Conservation (phyloP, 768 basidiomycete genomes). For the Podaxis sp. region DNA sequence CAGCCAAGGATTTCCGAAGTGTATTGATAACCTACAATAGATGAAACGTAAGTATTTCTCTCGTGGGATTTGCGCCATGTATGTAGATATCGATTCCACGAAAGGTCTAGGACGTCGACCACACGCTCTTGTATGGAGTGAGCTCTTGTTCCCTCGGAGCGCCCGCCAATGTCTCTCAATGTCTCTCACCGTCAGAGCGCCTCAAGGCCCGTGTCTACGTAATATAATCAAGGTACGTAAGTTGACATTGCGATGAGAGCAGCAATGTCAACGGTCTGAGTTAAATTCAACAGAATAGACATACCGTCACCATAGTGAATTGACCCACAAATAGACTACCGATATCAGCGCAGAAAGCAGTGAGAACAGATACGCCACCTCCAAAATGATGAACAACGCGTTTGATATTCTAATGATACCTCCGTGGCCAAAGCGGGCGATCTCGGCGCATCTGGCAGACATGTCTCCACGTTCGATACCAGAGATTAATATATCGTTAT, state of each 20-base stretch:
- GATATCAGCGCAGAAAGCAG: background rate
- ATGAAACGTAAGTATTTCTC: background rate
- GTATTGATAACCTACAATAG: background rate
- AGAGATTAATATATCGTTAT: background rate
- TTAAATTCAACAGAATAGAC: background rate
- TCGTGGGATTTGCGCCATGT: background rate
- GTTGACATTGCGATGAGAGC: background rate
- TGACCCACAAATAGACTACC: slow-evolving; percentile 2
- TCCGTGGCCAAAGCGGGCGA: background rate
- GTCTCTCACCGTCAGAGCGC: background rate
- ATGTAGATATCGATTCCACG: background rate
- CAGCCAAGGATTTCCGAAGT: background rate
- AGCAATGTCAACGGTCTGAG: background rate
- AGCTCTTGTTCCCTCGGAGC: background rate
- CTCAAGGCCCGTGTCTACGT: background rate
- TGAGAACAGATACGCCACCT: slow-evolving; percentile 13
- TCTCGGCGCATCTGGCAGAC: background rate
- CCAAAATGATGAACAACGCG: slow-evolving; percentile 9
- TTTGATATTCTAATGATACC: background rate
- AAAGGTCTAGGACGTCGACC: background rate
- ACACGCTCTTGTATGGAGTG: background rate
- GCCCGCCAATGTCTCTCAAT: background rate
- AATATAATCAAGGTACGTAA: too few species aligned
- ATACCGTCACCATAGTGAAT: background rate
- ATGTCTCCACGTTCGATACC: background rate